Conservation (phyloP, 129 eudicot species). For the Artemisia annua region DNA sequence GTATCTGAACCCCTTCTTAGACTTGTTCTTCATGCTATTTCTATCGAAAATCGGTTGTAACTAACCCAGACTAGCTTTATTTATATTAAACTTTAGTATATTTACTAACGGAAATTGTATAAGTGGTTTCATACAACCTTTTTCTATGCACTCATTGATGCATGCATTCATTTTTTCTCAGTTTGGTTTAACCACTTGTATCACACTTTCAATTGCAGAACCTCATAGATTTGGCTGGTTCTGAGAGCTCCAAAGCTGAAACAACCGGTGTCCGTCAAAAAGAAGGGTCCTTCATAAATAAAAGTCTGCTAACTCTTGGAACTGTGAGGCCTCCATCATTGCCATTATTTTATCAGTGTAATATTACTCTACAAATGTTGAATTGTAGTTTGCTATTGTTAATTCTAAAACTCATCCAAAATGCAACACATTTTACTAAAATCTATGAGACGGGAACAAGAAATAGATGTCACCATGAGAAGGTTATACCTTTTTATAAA, state of each 20-base stretch:
- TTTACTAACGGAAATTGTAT: constrained; percentile 11
- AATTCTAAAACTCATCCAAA: background rate
- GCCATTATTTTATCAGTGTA: constrained; percentile 42
- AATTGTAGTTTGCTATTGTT: constrained; percentile 19
- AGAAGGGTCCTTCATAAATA: constrained; percentile 94
- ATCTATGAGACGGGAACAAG: constrained; percentile 11
- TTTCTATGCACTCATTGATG: constrained; percentile 7
- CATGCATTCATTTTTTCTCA: background rate
- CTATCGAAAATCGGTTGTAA: background rate
- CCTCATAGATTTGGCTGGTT: constrained; percentile 98
- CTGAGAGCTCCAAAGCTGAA: constrained; percentile 97
- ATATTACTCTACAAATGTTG: constrained; percentile 27
- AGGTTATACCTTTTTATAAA: constrained; percentile 3
- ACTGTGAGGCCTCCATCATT: constrained; percentile 73
- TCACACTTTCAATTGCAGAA: constrained; percentile 65
- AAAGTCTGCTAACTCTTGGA: constrained; percentile 97
- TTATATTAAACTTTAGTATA: constrained; percentile 4
- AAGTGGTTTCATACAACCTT: constrained; percentile 13
- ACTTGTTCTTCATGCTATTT: background rate
- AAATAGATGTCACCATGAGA: constrained; percentile 5
- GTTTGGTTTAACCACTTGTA: constrained; percentile 20
- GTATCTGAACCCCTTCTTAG: constrained; percentile 28
- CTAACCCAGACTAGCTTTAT: constrained; percentile 4
- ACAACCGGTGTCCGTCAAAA: constrained; percentile 81
- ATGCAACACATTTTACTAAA: constrained; percentile 7